Evolutionary conservation across 768 basidiomycete genomes (phyloP), one percentile per base, ranked within the genome.

Genomic region (Lactarius indigo): DNA sequence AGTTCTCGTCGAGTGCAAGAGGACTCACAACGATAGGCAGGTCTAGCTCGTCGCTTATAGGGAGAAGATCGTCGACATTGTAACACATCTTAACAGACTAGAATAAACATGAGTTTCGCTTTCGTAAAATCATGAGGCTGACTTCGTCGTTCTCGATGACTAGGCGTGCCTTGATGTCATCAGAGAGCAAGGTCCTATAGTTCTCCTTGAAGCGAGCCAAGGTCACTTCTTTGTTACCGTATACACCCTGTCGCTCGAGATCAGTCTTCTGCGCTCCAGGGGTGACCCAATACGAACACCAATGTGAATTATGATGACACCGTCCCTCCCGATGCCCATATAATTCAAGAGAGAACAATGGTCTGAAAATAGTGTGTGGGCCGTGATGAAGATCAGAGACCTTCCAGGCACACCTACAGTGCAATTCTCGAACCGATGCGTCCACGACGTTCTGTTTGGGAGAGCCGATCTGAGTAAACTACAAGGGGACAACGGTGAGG

Each of bases 141-240:
- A 91, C 92, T 80, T 98, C 96, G 70, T 97, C 96, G 67, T 97
- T 98, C 77, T 98, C 96, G n/a, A 95, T 80, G 2, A 94, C 94
- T 26, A 96, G 75, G 55, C 96, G 82, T 17, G 82, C 82, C 67
- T 90, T 85, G 65, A 93, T 86, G 28, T 84, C 83, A 26, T 83
- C 77, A 9, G 87, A 80, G 44, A 94, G 81, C n/a, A 76, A 72
- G 12, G 82, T 80, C 57, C 74, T 77, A 65, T 92, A 90, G 17
- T 87, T 89, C 65, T 84, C 79, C 74, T 87, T 90, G 74, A 96
- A 85, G 10, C 96, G 84, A 28, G 78, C 79, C 1, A 96, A 77
- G 0, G 96, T 86, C 5, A 82, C 79, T 26, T 71, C 70, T 74
- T 96, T 98, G 73, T 97, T 90, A 5, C 85, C 87, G 70, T 94